Evolutionary conservation across 1,284 basidiomycete genomes (phyloP).

Genomic region (Cerrena zonata): DNA sequence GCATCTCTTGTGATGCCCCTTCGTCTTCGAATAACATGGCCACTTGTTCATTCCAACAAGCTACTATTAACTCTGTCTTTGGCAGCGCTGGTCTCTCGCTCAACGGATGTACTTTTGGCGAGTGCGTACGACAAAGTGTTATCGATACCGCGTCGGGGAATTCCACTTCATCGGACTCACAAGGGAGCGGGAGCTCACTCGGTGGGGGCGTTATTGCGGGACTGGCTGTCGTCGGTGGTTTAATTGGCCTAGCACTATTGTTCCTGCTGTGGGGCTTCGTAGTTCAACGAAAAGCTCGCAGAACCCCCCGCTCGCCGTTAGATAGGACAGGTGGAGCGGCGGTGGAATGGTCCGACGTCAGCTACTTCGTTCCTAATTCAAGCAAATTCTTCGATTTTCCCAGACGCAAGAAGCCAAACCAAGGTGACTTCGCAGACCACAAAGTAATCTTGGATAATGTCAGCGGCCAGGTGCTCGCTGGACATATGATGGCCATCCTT

Average conservation of each 20-base stretch:
- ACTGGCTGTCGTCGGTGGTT: slow-evolving; percentile 69
- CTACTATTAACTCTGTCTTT: slow-evolving; percentile 59
- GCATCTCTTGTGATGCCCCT: slow-evolving; percentile 56
- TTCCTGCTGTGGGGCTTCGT: slow-evolving; percentile 58
- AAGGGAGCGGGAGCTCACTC: slow-evolving; percentile 38
- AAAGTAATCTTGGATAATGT: slow-evolving; percentile 71
- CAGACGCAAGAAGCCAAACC: slow-evolving; percentile 4
- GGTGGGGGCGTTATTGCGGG: slow-evolving; percentile 82
- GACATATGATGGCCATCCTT: slow-evolving; percentile 81
- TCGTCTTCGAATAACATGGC: slow-evolving; percentile 42
- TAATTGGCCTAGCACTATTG: slow-evolving; percentile 54
- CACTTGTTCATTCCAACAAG: slow-evolving; percentile 74
- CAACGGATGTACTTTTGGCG: slow-evolving; percentile 72
- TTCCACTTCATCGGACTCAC: slow-evolving; percentile 22
- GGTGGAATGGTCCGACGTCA: slow-evolving; percentile 66
- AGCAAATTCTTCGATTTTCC: slow-evolving; percentile 3
- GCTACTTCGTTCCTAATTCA: slow-evolving; percentile 48
- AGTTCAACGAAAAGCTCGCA: slow-evolving; percentile 57
- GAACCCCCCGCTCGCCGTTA: slow-evolving; percentile 30
- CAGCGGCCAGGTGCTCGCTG: slow-evolving; percentile 64
- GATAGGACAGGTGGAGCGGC: slow-evolving; percentile 47
- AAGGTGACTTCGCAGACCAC: slow-evolving; percentile 33
- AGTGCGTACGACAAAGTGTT: slow-evolving; percentile 77
- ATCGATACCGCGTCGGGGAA: slow-evolving; percentile 47
- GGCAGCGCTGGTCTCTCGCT: slow-evolving; percentile 67